A percentile compares a stretch with the other conserved stretches of the same genome.
These are phyloP conservation scores for Acanthamoeba lenticulata DNA, from an alignment of 208 protist species.

Conservation along the genomic window DNA sequence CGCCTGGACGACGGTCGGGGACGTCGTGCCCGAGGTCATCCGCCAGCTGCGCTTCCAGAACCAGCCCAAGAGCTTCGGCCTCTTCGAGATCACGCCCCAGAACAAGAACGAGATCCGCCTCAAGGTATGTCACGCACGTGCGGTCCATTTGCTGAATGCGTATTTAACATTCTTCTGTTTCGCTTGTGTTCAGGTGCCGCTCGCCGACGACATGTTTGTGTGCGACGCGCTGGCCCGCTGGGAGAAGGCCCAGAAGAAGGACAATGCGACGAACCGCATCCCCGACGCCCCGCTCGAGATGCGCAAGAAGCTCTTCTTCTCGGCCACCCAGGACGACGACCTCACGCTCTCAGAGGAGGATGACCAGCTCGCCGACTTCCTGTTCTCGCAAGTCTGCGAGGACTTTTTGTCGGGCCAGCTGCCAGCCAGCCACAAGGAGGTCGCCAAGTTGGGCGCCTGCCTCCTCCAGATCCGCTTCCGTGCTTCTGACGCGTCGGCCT, in stretches of 20 bases:
- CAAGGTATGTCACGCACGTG: not conserved
- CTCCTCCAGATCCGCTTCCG: constrained; percentile 9
- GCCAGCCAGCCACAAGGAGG: not conserved
- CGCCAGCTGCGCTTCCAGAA: constrained; percentile 12
- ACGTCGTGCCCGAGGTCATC: constrained; percentile 53
- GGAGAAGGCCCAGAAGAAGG: constrained; percentile 34
- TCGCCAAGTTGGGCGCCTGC: not conserved
- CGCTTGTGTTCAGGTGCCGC: not conserved
- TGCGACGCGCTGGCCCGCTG: constrained; percentile 38
- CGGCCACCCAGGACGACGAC: not conserved
- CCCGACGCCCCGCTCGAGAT: constrained; percentile 15
- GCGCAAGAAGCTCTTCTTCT: constrained; percentile 47
- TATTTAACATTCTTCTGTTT: not conserved
- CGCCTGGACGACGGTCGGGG: constrained; percentile 39
- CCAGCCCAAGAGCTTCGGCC: constrained; percentile 37
- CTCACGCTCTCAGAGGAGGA: not conserved
- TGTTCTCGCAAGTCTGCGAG: constrained; percentile 34
- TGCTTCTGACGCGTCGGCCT: not conserved
- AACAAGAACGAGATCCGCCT: constrained; percentile 18
- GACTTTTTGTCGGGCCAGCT: constrained; percentile 46
- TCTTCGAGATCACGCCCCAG: constrained; percentile 7
- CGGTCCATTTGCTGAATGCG: not conserved
- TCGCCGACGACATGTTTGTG: not conserved
- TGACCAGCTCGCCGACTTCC: constrained; percentile 45
- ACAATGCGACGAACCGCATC: not conserved